These are phyloP conservation scores for Penicillium sumatraense DNA, from an alignment of 2,329 filamentous ascomycete species.

Conservation along the genomic window DNA sequence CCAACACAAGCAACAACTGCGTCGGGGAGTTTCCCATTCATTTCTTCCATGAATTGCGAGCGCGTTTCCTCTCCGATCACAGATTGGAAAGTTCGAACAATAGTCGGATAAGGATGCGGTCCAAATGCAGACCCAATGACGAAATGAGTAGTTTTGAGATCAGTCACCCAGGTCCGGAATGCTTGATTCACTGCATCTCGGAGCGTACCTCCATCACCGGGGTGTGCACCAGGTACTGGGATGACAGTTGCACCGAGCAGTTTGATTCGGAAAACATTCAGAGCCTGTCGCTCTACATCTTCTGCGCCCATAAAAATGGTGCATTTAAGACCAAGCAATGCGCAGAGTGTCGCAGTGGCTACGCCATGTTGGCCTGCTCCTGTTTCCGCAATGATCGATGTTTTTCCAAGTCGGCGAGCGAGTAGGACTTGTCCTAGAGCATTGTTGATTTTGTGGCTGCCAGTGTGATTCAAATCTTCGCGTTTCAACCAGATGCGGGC, in stretches of 20 bases:
- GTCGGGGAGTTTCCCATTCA: conserved; percentile 78
- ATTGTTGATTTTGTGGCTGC: conserved; percentile 98
- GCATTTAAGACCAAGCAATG: conserved; percentile 96
- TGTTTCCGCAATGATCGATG: conserved; percentile 93
- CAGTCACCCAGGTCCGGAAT: conserved; percentile 84
- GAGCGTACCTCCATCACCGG: conserved; percentile 72
- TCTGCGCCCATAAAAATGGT: conserved; percentile 98
- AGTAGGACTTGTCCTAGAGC: conserved; percentile 89
- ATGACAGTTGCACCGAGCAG: conserved; percentile 88
- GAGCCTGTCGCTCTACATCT: conserved; percentile 87
- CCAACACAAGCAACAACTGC: conserved; percentile 96
- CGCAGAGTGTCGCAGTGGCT: conserved; percentile 92
- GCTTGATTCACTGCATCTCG: conserved; percentile 91
- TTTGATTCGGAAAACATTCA: conserved; percentile 97
- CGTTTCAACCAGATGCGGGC: conserved; percentile 97
- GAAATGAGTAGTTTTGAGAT: conserved; percentile 91
- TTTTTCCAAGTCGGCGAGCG: conserved; percentile 87
- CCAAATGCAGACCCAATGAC: conserved; percentile 95
- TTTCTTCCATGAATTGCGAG: conserved; percentile 77
- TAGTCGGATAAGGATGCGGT: conserved; percentile 90
- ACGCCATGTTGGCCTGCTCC: conserved; percentile 96
- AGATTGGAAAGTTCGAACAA: conserved; percentile 88
- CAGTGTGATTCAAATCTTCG: conserved; percentile 95
- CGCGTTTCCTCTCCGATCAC: conserved; percentile 88
- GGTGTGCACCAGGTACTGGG: conserved; percentile 62